phyloP scores from a whole-genome alignment of 345 rosid genomes.

The Physaria fendleri region DNA sequence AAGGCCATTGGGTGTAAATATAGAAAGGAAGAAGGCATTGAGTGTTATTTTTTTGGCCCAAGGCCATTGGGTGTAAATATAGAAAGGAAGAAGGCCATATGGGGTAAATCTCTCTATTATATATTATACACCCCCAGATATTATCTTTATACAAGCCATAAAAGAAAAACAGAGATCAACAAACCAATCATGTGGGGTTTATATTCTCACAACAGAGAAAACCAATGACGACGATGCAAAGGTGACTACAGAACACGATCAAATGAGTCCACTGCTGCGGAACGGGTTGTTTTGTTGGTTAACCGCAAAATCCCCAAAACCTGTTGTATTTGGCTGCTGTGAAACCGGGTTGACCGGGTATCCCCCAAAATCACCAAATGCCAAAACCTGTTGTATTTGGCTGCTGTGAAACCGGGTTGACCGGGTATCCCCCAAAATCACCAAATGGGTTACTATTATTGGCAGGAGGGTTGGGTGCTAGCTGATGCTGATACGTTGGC shows the following conservation, averaged over 20 bases:
- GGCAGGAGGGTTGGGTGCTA: constrained; percentile 24
- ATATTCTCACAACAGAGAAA: constrained; percentile 30
- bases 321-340: constrained; percentile 24
- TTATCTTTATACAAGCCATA: constrained; percentile 1
- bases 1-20: too few relatives aligned
- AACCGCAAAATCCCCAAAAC: constrained; percentile 30
- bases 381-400: constrained; percentile 21
- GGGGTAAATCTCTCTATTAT: too few relatives aligned
- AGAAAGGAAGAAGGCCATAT: too few relatives aligned
- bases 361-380: constrained; percentile 53
- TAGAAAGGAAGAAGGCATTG: too few relatives aligned
- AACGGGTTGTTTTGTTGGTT: constrained; percentile 31
- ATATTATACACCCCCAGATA: background rate
- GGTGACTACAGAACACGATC: constrained; percentile 13
- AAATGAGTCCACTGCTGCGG: constrained; percentile 59
- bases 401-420: constrained; percentile 25
- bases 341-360: constrained; percentile 27
- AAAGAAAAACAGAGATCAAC: constrained; percentile 14
- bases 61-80: too few relatives aligned
- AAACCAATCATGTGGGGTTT: constrained; percentile 24
- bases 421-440: constrained; percentile 34
- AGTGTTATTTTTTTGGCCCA: too few relatives aligned
- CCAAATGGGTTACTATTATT: constrained; percentile 69
- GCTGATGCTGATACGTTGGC: constrained; percentile 45
- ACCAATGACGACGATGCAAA: constrained; percentile 6